These are phyloP conservation scores for Eudorina sp. DNA, from an alignment of 139 green algal genomes.

Conservation along the genomic window DNA sequence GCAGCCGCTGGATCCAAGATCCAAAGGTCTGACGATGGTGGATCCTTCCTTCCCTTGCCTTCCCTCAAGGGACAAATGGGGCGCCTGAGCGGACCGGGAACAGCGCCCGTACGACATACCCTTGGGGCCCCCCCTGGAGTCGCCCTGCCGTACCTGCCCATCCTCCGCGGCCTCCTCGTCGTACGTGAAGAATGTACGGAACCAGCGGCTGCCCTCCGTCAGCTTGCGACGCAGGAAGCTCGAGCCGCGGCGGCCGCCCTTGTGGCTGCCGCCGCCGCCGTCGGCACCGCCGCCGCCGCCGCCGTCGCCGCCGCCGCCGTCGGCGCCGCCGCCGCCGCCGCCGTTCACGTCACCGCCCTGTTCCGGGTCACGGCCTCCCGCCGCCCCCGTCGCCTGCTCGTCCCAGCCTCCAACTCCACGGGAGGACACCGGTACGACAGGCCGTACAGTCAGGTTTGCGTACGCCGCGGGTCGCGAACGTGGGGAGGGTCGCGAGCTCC, in stretches of 20 bases:
- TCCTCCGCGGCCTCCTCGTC: slow-evolving; percentile 25
- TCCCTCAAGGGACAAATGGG: no score
- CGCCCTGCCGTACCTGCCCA: not conserved
- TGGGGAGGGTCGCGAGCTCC: no score
- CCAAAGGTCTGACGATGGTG: no score
- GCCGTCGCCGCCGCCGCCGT: not conserved
- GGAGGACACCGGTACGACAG: not conserved
- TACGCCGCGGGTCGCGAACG: no score
- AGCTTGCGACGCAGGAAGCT: not conserved
- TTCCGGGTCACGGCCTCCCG: no score
- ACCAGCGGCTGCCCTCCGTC: not conserved
- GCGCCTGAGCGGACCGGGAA: no score
- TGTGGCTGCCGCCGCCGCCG: not conserved
- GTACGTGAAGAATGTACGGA: slow-evolving; percentile 35
- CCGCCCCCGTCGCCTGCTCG: not conserved
- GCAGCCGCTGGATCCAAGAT: no score
- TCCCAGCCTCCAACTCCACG: not conserved
- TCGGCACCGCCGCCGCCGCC: not conserved
- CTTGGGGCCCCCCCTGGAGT: no score
- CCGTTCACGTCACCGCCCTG: not conserved
- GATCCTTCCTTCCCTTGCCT: no score
- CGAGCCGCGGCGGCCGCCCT: not conserved
- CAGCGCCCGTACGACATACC: no score
- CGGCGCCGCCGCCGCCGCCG: not conserved
- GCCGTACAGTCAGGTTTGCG: not conserved